A percentile compares a stretch with the other conserved stretches of the same genome.
Conservation (phyloP, 2,329 filamentous ascomycete genomes). For the Eurotiales sp. region DNA sequence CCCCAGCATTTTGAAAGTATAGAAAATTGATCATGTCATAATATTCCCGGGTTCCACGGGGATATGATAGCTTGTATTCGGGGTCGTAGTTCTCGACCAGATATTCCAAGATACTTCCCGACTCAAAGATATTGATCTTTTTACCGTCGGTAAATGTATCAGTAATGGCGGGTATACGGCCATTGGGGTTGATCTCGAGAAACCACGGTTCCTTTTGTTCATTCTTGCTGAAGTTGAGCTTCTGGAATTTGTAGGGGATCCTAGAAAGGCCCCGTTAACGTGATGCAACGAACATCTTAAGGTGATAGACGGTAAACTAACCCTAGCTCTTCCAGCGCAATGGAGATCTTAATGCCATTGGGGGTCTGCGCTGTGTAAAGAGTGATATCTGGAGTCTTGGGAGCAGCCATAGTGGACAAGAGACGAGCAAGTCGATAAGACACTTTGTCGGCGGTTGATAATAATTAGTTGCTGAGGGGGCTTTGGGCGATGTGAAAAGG, state of each 20-base stretch:
- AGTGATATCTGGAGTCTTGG: conserved; percentile 59
- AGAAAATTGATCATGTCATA: conserved; percentile 79
- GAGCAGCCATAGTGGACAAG: conserved; percentile 23
- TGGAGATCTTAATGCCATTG: conserved; percentile 87
- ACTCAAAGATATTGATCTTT: conserved; percentile 75
- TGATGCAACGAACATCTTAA: not conserved
- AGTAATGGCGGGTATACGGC: conserved; percentile 81
- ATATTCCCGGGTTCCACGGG: conserved; percentile 65
- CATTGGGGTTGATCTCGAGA: conserved; percentile 87
- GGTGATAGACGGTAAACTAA: conserved; percentile 17
- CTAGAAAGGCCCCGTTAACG: conserved; percentile 23
- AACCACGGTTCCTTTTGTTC: conserved; percentile 84
- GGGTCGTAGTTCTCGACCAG: conserved; percentile 76
- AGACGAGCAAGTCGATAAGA: conserved; percentile 15
- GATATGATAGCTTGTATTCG: conserved; percentile 79
- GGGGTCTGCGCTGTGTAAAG: conserved; percentile 81
- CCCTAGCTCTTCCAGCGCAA: conserved; percentile 79
- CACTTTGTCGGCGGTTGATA: not conserved
- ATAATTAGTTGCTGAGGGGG: not conserved
- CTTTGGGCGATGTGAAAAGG: not conserved
- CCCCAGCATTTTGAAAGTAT: conserved; percentile 73
- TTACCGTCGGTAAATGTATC: conserved; percentile 73
- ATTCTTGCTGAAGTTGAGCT: conserved; percentile 69
- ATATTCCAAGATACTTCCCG: conserved; percentile 42
- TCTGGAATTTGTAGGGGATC: conserved; percentile 71